Base-by-base conservation (phyloP, 441 rosid genomes). In the Bocquillonia castaneifolia region DNA sequence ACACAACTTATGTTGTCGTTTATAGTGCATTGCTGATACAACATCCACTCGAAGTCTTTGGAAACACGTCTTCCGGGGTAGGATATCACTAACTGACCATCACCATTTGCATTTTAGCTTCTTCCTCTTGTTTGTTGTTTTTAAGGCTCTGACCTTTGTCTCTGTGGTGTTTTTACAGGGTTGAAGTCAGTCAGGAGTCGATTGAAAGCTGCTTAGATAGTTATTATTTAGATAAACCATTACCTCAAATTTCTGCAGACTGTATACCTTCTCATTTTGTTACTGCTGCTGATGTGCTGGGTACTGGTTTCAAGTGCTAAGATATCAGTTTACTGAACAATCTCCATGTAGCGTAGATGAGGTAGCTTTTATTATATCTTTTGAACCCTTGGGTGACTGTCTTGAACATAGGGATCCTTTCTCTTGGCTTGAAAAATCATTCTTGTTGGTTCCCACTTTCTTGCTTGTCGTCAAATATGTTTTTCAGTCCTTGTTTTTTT, bases 41-140 rank as follows among this genome's bases (percentile, higher is more conserved):
- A 68, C 83, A 62, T 83, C 86, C 78, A 39, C 71, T 78, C 64
- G 25, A 68, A 64, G 63, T 63, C 74, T 47, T 76, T 26, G 74
- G 70, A 52, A 78, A 74, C 72, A 70, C 63, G 70, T 72, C 72
- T 75, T 85, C 82, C n/a, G 78, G 81, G 82, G 86, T 85, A 72
- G 20, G 15, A 7, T 61, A 10, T 76, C 22, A 18, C 55, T 20
- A 34, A 14, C 15, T 3, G 40, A 3, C 6, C 10, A 3, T 12
- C 39, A 51, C 18, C 2, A 15, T 18, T 13, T 44, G 25, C 37
- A 10, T 22, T 10, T n/a, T 31, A 40, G 12, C 29, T 28, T 54
- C 10, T 25, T 69, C 66, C n/a, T 20, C 37, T 48, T 29, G 13
- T 66, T 15, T n/a, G n/a, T 29, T 17, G 10, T 53, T 28, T 37